phyloP scores from a whole-genome alignment of 164 flowering plant species.

The Kalanchoe fedtschenkoi region DNA sequence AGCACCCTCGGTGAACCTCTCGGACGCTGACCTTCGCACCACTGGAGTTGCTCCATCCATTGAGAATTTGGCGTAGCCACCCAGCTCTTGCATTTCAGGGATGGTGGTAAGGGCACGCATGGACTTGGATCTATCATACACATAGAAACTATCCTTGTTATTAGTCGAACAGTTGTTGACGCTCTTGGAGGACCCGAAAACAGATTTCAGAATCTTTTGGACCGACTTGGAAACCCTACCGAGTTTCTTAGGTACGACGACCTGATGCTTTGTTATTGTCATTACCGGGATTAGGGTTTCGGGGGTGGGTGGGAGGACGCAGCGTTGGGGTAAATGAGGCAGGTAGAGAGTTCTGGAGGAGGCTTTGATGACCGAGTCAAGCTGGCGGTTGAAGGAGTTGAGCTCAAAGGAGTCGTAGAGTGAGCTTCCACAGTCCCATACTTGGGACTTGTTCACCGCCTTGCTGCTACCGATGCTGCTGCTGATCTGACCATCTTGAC shows the following conservation, averaged over 20 bases:
- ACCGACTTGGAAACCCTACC: slow-evolving; percentile 54
- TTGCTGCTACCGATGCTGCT: too few species aligned
- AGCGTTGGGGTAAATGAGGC: slow-evolving; percentile 39
- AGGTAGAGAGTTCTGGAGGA: slow-evolving; percentile 48
- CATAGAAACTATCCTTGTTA: not conserved
- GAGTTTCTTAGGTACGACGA: slow-evolving; percentile 4
- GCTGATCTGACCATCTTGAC: not conserved
- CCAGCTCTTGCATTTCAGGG: not conserved
- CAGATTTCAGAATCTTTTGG: slow-evolving; percentile 31
- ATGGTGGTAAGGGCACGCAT: not conserved
- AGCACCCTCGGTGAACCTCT: not conserved
- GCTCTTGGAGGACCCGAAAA: slow-evolving; percentile 23
- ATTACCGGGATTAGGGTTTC: slow-evolving; percentile 14
- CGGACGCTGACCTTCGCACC: not conserved
- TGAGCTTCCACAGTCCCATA: slow-evolving; percentile 86
- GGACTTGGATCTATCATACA: not conserved
- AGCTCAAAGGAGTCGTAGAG: slow-evolving; percentile 94
- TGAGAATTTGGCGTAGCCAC: not conserved
- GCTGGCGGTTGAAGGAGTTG: slow-evolving; percentile 64
- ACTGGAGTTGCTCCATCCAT: not conserved
- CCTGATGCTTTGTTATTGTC: not conserved
- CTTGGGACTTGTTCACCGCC: slow-evolving; percentile 3
- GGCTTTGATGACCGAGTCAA: slow-evolving; percentile 52
- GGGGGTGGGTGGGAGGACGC: slow-evolving; percentile 13
- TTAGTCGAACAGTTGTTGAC: not conserved